These are phyloP conservation scores for Sarocladiaceae sp. DNA, from an alignment of 2,329 filamentous ascomycete species.

Conservation along the genomic window DNA sequence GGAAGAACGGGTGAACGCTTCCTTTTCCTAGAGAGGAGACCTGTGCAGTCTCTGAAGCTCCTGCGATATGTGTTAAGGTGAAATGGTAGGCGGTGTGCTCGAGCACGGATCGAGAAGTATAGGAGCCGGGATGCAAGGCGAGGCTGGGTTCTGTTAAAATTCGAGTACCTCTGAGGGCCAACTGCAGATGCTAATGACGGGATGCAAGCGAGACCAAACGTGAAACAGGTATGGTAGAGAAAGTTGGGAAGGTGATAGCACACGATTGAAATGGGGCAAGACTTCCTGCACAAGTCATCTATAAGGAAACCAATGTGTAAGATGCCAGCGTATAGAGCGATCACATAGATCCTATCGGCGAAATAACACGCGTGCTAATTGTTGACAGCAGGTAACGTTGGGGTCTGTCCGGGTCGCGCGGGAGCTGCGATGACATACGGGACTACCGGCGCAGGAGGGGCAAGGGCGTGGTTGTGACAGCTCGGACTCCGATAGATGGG, in stretches of 20 bases:
- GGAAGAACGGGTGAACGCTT: slow-evolving; percentile 11
- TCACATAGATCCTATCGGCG: no score
- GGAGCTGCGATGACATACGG: slow-evolving; percentile 5
- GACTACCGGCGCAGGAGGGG: background rate
- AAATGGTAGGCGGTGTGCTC: background rate
- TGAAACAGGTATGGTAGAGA: no score
- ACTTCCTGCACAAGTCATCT: no score
- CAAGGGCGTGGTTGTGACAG: background rate
- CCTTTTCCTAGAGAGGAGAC: slow-evolving; percentile 9
- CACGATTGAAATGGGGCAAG: background rate
- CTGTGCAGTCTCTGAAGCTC: slow-evolving; percentile 1
- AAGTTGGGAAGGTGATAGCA: no score
- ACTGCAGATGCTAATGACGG: no score
- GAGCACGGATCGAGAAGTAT: background rate
- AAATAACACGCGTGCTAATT: no score
- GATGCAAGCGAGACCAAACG: no score
- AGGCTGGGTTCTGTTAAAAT: background rate
- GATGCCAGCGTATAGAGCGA: no score
- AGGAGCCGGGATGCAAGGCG: background rate
- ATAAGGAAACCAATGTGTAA: no score
- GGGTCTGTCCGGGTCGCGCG: slow-evolving; percentile 7
- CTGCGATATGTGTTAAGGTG: background rate
- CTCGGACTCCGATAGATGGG: background rate
- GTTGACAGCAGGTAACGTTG: no score
- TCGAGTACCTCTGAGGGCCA: background rate